Evolutionary conservation across 176 grass and related monocot genomes (phyloP), one percentile per base, ranked within the genome.

Genomic region (Dactylis glomerata): DNA sequence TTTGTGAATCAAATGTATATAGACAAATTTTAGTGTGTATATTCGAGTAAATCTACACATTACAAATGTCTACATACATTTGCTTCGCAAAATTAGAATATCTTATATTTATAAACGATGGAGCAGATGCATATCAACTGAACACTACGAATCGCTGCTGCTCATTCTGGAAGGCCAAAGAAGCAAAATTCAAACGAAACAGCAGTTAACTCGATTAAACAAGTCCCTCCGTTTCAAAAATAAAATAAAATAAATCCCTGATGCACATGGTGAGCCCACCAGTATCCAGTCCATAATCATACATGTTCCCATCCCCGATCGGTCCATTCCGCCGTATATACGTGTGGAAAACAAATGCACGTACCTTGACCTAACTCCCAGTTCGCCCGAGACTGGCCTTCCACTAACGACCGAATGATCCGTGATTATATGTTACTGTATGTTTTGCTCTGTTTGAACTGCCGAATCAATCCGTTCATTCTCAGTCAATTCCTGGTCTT

Each of bases 401-500:
- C 68, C 56, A 55, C 30, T 44, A 66, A 66, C 3, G 63, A n/a
- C 52, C 17, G 72, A 84, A 68, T 13, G 9, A 31, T 33, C 26
- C 26, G 4, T 2, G 36, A 68, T 28, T 57, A 31, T 44, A 46
- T 61, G 26, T 4, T 57, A 57, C 20, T 37, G 45, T 32, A n/a
- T n/a, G n/a, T n/a, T n/a, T n/a, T n/a, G n/a, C 11, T 55, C 38
- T 34, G 44, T 80, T 66, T 75, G 76, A 57, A 75, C 56, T 46
- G 34, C 33, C 8, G 68, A 30, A 66, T 32, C 5, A 47, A 17
- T n/a, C 28, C 9, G 23, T 22, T 57, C 5, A 15, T 45, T 6
- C 5, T 31, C 10, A 47, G 68, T 84, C 82, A 84, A 80, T 80
- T 27, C 46, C 68, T 27, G 57, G 87, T 89, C 68, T 30, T 82